phyloP scores from a whole-genome alignment of 1,284 basidiomycete genomes.

The Heterobasidion occidentale region DNA sequence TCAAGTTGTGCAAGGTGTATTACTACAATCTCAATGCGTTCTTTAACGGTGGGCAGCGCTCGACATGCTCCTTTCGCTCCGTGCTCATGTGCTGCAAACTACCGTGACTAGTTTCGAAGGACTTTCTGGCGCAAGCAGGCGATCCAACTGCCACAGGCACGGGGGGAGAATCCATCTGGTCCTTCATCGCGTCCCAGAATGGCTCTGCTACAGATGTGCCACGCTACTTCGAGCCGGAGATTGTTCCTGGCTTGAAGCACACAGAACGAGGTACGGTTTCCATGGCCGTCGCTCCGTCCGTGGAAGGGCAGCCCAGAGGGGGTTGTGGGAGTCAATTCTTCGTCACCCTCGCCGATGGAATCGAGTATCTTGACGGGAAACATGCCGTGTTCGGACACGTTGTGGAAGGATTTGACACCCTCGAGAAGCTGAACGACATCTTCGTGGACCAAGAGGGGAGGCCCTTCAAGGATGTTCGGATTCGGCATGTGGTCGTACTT shows the following conservation, averaged over 20 bases:
- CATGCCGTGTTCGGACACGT: slow-evolving; percentile 95
- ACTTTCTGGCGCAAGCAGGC: slow-evolving; percentile 92
- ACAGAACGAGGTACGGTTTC: slow-evolving; percentile 84
- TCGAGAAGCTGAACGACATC: slow-evolving; percentile 90
- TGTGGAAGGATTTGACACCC: slow-evolving; percentile 88
- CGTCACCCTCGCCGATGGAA: slow-evolving; percentile 83
- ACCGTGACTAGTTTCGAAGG: slow-evolving; percentile 71
- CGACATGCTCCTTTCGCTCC: background rate
- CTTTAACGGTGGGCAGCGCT: slow-evolving; percentile 76
- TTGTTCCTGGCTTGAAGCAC: slow-evolving; percentile 80
- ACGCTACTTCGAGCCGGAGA: slow-evolving; percentile 83
- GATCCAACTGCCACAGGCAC: slow-evolving; percentile 94
- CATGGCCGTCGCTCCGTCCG: slow-evolving; percentile 83
- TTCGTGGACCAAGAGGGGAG: slow-evolving; percentile 84
- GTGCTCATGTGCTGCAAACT: background rate
- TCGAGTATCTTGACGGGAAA: slow-evolving; percentile 94
- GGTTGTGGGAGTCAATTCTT: slow-evolving; percentile 97
- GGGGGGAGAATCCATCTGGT: slow-evolving; percentile 84
- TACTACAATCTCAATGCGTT: slow-evolving; percentile 96
- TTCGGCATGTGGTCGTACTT: slow-evolving; percentile 88
- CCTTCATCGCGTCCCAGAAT: slow-evolving; percentile 53
- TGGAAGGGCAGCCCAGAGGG: slow-evolving; percentile 56
- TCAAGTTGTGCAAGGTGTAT: slow-evolving; percentile 95
- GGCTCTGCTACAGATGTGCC: slow-evolving; percentile 28
- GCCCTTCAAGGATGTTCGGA: slow-evolving; percentile 90